These are phyloP conservation scores for Penicillium arizonense DNA, from an alignment of 495 filamentous ascomycete species.

Conservation along the genomic window DNA sequence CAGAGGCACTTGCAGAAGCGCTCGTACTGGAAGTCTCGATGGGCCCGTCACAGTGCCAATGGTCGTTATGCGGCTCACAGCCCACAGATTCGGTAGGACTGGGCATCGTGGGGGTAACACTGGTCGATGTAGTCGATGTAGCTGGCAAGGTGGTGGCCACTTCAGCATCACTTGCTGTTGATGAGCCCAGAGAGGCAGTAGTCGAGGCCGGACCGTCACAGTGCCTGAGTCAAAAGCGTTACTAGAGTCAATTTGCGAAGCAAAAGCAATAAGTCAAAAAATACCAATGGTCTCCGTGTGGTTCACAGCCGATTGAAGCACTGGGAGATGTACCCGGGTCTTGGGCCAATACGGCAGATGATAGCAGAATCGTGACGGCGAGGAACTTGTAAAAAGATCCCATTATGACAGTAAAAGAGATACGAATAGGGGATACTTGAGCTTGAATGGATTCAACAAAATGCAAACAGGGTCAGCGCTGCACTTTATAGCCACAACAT, in stretches of 20 bases:
- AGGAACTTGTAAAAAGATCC: constrained; percentile 4
- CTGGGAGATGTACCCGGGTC: constrained; percentile 29
- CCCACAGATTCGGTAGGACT: constrained; percentile 27
- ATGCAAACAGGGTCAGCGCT: too few relatives aligned
- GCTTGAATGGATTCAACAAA: too few relatives aligned
- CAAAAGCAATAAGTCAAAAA: background rate
- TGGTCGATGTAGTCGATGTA: background rate
- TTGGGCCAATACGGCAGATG: constrained; percentile 10
- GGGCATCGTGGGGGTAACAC: constrained; percentile 12
- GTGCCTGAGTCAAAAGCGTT: background rate
- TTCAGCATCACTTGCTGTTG: background rate
- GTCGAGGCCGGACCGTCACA: constrained; percentile 20
- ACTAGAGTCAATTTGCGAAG: background rate
- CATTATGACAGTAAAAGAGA: background rate
- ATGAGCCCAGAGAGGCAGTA: constrained; percentile 1
- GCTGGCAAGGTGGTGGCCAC: constrained; percentile 1
- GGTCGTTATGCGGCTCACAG: constrained; percentile 29
- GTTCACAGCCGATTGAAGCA: constrained; percentile 29
- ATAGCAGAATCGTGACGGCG: constrained; percentile 14
- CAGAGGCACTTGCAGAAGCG: background rate
- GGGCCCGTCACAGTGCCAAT: constrained; percentile 30
- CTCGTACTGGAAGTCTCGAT: constrained; percentile 9
- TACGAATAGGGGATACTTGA: too few relatives aligned
- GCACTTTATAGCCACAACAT: background rate
- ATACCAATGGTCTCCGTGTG: constrained; percentile 33